Evolutionary conservation across 805 yeast genomes (phyloP), one percentile per base, ranked within the genome.

Genomic region (Starmerella asiatica): DNA sequence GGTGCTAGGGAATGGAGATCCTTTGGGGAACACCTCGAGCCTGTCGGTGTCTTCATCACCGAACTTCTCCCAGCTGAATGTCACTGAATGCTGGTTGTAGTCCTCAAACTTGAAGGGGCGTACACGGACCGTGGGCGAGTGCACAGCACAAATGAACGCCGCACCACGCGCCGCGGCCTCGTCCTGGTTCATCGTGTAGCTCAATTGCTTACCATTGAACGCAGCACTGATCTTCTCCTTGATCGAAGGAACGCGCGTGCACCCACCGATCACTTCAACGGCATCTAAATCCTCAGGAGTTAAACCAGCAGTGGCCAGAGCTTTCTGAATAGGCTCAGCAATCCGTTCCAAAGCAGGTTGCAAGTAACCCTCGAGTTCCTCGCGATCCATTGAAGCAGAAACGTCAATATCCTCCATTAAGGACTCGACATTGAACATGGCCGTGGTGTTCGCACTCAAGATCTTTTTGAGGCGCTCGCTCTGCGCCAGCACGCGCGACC

Each of bases 141-240:
- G 97, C 69, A 85, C 82, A 53, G 98, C 99, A 65, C 98, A 91
- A 58, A 91, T 81, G 67, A 91, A 91, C 36, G 98, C 95, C 56
- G 94, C 93, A 70, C 99, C 99, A 65, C 88, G 83, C 42, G 98
- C 97, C 61, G 88, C 80, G 48, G 98, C 95, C 73, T 91, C 99
- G 61, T 91, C 99, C 69, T 86, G 96, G 74, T 91, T 91, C 67
- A 93, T 75, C 54, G 97, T 93, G 70, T 81, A 80, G 30, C 95
- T 82, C 60, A 91, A 70, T 55, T 69, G 78, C 68, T 81, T 81
- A 62, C 82, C 82, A 60, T 79, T 79, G 61, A 91, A 84, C 50
- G 81, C 70, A 59, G 78, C 81, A 53, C 79, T 53, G 54, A 91
- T 71, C 58, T 73, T 79, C 53, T 77, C 73, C 73, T 91, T 91